Evolutionary conservation across 2,329 filamentous ascomycete species (phyloP).

Genomic region (Beauveria medogensis): DNA sequence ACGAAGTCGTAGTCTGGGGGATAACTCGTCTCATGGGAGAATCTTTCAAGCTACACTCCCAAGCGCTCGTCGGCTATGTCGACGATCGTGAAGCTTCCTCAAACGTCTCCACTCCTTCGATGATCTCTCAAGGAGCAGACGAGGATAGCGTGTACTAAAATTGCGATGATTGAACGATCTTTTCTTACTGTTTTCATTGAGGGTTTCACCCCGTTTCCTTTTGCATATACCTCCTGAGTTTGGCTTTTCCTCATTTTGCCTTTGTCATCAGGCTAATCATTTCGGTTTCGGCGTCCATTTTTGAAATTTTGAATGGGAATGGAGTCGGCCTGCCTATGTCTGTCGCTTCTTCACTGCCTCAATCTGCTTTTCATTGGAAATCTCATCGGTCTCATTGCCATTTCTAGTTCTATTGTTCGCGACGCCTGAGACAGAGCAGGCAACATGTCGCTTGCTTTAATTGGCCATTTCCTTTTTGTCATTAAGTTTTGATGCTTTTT

Average conservation of each 20-base stretch:
- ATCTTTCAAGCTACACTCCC: slow-evolving; percentile 92
- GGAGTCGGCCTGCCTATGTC: slow-evolving; percentile 13
- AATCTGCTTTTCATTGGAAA: slow-evolving; percentile 13
- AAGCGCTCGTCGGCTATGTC: slow-evolving; percentile 90
- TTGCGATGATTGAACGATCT: slow-evolving; percentile 42
- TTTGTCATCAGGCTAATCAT: slow-evolving; percentile 13
- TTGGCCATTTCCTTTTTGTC: slow-evolving; percentile 10
- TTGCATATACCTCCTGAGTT: slow-evolving; percentile 15
- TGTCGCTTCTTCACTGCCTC: slow-evolving; percentile 6
- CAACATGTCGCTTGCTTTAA: slow-evolving; percentile 6
- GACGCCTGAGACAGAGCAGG: slow-evolving; percentile 31
- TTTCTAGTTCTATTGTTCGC: slow-evolving; percentile 23
- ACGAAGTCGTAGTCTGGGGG: slow-evolving; percentile 97
- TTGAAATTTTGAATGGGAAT: slow-evolving; percentile 1
- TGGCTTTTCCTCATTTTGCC: slow-evolving; percentile 20
- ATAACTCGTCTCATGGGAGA: slow-evolving; percentile 96
- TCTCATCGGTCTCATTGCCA: slow-evolving; percentile 19
- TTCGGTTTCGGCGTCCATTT: slow-evolving; percentile 13
- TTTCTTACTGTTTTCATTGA: slow-evolving; percentile 30
- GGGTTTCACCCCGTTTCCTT: slow-evolving; percentile 14
- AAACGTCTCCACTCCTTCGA: slow-evolving; percentile 62
- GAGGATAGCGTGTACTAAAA: slow-evolving; percentile 65
- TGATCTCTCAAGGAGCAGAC: slow-evolving; percentile 63
- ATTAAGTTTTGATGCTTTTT: slow-evolving; percentile 13
- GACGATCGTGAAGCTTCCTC: slow-evolving; percentile 68